These are phyloP conservation scores for Jimgerdemannia flammicorona DNA, from an alignment of 192 early-diverging fungal genomes.

Conservation along the genomic window DNA sequence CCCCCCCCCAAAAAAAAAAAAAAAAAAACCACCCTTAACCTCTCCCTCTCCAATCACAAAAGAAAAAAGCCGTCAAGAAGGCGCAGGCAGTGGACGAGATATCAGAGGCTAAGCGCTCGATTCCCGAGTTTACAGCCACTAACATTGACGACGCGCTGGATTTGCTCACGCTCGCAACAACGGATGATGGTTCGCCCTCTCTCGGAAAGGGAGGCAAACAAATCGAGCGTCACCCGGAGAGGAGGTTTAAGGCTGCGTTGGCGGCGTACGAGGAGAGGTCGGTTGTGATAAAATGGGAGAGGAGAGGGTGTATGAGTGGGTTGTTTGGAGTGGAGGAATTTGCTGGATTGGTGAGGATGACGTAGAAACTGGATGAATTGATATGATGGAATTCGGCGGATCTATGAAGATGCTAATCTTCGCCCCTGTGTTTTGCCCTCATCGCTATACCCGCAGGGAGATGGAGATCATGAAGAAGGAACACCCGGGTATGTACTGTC, in stretches of 20 bases:
- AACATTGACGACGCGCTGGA: conserved; percentile 87
- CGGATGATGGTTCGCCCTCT: conserved; percentile 14
- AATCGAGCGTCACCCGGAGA: conserved; percentile 88
- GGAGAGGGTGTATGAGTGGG: background rate
- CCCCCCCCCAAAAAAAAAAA: background rate
- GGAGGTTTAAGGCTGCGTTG: conserved; percentile 76
- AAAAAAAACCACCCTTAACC: background rate
- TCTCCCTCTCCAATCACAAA: background rate
- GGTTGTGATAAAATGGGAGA: background rate
- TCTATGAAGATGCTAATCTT: background rate
- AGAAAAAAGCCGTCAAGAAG: conserved; percentile 61
- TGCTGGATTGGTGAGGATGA: too few species aligned
- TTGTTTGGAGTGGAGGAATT: too few species aligned
- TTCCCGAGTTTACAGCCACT: conserved; percentile 71
- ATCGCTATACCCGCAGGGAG: conserved; percentile 31
- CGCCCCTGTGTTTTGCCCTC: background rate
- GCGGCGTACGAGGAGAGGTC: conserved; percentile 56
- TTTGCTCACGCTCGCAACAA: conserved; percentile 47
- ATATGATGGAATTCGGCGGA: background rate
- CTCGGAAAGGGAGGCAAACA: conserved; percentile 36
- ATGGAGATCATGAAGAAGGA: conserved; percentile 72
- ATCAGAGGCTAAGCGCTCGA: conserved; percentile 36
- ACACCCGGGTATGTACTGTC: conserved; percentile 46
- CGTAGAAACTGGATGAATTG: background rate
- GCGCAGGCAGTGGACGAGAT: conserved; percentile 40